Percentiles rank a stretch among this genome's conserved stretches.
Evolutionary conservation across 345 rosid genomes (phyloP).

Genomic region (Bretschneidera sinensis): DNA sequence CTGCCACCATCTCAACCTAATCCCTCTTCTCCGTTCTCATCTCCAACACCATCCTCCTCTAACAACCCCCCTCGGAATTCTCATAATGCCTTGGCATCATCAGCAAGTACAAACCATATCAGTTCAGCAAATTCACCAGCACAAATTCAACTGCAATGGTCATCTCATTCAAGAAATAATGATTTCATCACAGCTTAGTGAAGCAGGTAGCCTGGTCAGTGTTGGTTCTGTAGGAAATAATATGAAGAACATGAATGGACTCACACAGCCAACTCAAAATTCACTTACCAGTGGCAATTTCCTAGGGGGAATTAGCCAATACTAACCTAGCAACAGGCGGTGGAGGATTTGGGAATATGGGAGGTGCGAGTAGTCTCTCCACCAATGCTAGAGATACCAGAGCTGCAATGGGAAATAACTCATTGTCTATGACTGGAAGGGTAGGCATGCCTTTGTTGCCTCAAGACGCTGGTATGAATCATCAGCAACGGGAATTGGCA

Average conservation of each 20-base stretch:
- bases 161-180: constrained; percentile 38
- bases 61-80: constrained; percentile 39
- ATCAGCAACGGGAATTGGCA: constrained; percentile 47
- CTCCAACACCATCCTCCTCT: constrained; percentile 38
- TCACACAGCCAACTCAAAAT: constrained; percentile 21
- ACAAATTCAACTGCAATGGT: constrained; percentile 31
- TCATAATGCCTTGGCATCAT: constrained; percentile 17
- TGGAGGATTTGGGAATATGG: constrained; percentile 35
- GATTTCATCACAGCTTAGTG: constrained; percentile 43
- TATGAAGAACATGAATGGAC: constrained; percentile 32
- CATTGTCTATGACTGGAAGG: constrained; percentile 30
- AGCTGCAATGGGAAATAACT: constrained; percentile 29
- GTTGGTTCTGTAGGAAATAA: constrained; percentile 34
- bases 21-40: constrained; percentile 42
- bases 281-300: constrained; percentile 20
- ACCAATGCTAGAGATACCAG: constrained; percentile 37
- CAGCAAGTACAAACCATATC: constrained; percentile 16
- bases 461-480: constrained; percentile 28
- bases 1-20: constrained; percentile 37
- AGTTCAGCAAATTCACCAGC: constrained; percentile 34
- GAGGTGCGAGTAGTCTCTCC: constrained; percentile 32
- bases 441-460: constrained; percentile 28
- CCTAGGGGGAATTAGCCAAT: constrained; percentile 28
- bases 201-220: constrained; percentile 32
- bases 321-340: constrained; percentile 22